phyloP scores from a whole-genome alignment of 176 grass and related monocot species.

The Typha latifolia region DNA sequence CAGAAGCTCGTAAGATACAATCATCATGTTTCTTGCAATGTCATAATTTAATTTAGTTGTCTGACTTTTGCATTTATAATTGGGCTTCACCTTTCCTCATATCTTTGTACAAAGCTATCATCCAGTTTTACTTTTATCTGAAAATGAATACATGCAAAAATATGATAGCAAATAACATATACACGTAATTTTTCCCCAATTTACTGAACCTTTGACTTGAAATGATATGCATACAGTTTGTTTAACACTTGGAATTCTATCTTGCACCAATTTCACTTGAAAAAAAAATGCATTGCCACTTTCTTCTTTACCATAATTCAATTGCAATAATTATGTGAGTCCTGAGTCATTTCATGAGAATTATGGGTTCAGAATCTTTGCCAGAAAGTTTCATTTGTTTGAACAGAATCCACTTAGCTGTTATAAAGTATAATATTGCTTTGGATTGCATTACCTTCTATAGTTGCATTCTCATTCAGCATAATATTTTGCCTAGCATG shows the following conservation, averaged over 20 bases:
- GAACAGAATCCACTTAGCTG: not conserved
- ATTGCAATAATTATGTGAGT: not conserved
- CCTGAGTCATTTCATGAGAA: not conserved
- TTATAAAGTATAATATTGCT: not conserved
- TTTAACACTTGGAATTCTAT: not conserved
- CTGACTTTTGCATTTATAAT: not conserved
- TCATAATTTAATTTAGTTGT: not conserved
- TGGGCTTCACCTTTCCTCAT: too few species aligned
- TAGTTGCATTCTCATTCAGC: not conserved
- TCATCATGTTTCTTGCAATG: not conserved
- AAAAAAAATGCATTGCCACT: not conserved
- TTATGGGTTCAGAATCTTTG: not conserved
- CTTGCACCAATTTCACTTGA: not conserved
- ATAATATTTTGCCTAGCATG: too few species aligned
- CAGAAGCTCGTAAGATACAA: conserved; percentile 8
- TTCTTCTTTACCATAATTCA: not conserved
- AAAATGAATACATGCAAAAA: too few species aligned
- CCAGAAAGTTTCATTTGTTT: not conserved
- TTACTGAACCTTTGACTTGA: too few species aligned
- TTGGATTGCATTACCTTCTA: not conserved
- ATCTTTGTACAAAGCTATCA: too few species aligned
- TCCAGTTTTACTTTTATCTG: too few species aligned
- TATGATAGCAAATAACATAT: too few species aligned
- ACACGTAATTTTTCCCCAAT: too few species aligned
- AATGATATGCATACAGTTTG: not conserved